Base-by-base conservation (phyloP, 441 rosid species). In the Geranium incanum region DNA sequence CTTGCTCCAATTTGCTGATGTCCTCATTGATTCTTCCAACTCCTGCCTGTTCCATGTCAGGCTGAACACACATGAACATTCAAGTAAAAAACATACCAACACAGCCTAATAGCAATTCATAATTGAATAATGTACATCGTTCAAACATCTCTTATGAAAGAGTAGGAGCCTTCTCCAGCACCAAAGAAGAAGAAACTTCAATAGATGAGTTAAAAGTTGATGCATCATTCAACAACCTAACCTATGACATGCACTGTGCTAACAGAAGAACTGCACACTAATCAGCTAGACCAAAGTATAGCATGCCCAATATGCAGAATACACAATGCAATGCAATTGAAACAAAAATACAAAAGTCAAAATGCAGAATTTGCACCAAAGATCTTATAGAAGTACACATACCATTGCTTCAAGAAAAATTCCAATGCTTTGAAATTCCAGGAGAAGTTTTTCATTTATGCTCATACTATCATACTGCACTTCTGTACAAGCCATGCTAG, bases 351-450 rank as follows among this genome's bases (percentile, higher is more conserved):
- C 21, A 41, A 52, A n/a, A n/a, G 5, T 52, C 48, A 41, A 16
- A 57, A 57, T 18, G 1, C 19, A 15, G 63, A 57, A 18, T 57
- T 16, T 6, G 63, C 63, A 15, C 18, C 28, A 5, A 15, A 57
- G 63, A 57, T 57, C 63, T 57, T 57, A 57, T 57, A 15, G 36
- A 63, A 37, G 23, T 57, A 60, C 68, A 72, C 87, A 15, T 86
- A 95, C 99, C 95, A 76, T 63, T 71, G 83, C 81, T 65, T 91
- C 92, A 75, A 86, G 86, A 79, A 84, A 87, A 78, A 91, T 86
- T 69, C 96, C 97, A 77, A 95, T 74, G 76, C 94, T 93, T 70
- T 88, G 89, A 76, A 91, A 76, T 79, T 95, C 99, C 86, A 89
- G 70, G 78, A 70, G 76, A 70, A 95, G 85, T 82, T 83, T 95